These are phyloP conservation scores for Ustilago bromivora DNA, from an alignment of 1,284 basidiomycete genomes.

Conservation along the genomic window DNA sequence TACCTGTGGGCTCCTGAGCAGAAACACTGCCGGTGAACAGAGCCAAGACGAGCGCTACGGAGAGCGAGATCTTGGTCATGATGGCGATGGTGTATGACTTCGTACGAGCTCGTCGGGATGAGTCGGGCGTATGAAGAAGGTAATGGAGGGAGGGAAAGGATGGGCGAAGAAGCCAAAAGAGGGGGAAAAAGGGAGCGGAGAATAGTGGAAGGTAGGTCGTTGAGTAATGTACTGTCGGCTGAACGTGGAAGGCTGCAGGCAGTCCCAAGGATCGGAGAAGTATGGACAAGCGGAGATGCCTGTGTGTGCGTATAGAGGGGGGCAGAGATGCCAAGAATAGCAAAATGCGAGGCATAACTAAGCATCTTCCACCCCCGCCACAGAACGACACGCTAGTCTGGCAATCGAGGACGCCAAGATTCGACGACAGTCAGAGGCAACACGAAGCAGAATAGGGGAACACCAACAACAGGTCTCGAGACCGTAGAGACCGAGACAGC, in stretches of 20 bases:
- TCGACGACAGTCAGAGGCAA: slow-evolving; percentile 7
- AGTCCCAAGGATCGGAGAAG: background rate
- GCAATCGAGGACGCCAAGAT: slow-evolving; percentile 31
- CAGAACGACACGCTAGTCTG: background rate
- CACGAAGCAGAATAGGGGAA: slow-evolving; percentile 1
- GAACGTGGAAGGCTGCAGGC: background rate
- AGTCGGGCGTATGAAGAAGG: slow-evolving; percentile 5
- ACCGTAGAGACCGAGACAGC: background rate
- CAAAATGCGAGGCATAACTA: background rate
- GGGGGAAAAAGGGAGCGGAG: too few species aligned
- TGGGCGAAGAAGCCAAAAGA: background rate
- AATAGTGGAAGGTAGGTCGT: background rate
- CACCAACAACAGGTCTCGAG: background rate
- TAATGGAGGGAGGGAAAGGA: background rate
- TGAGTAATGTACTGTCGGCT: slow-evolving; percentile 29
- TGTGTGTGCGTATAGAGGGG: background rate
- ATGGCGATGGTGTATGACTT: slow-evolving; percentile 1
- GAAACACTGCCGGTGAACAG: slow-evolving; percentile 14
- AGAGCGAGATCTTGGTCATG: slow-evolving; percentile 34
- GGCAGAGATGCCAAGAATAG: slow-evolving; percentile 25
- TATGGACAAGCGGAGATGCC: background rate
- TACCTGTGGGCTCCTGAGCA: slow-evolving; percentile 25
- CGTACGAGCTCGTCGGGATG: background rate
- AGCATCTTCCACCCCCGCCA: background rate
- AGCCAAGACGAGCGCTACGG: slow-evolving; percentile 21